These are phyloP conservation scores for Xylaria telfairii DNA, from an alignment of 495 filamentous ascomycete species.

Conservation along the genomic window DNA sequence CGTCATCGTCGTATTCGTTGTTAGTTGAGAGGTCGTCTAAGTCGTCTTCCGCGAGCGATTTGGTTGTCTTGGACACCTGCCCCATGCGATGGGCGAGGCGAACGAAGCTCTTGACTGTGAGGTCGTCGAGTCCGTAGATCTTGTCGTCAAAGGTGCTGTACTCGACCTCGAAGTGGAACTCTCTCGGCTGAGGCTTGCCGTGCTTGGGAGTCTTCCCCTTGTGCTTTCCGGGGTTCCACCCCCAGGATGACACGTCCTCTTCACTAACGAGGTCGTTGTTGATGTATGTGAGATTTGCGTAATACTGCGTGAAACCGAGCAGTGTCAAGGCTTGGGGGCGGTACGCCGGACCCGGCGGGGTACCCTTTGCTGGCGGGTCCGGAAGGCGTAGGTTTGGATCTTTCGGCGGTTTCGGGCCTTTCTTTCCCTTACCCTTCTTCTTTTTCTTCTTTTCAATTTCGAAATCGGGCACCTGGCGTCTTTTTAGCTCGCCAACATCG, in stretches of 20 bases:
- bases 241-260: slow-evolving; percentile 33
- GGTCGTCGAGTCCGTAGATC: slow-evolving; percentile 75
- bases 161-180: slow-evolving; percentile 80
- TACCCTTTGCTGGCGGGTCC: slow-evolving; percentile 69
- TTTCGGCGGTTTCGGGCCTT: slow-evolving; percentile 61
- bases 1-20: slow-evolving; percentile 3
- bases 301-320: slow-evolving; percentile 86
- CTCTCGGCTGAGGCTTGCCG: slow-evolving; percentile 59
- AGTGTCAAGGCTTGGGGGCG: slow-evolving; percentile 80
- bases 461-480: slow-evolving; percentile 29
- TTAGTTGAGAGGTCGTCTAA: slow-evolving; percentile 5
- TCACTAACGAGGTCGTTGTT: slow-evolving; percentile 66
- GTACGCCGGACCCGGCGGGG: slow-evolving; percentile 89
- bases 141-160: slow-evolving; percentile 82
- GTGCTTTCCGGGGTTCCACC: slow-evolving; percentile 62
- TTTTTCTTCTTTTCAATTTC: slow-evolving; percentile 50
- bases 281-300: slow-evolving; percentile 86
- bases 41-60: not conserved
- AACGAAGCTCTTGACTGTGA: slow-evolving; percentile 84
- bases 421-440: slow-evolving; percentile 58
- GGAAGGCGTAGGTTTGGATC: slow-evolving; percentile 70
- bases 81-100: slow-evolving; percentile 81
- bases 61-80: slow-evolving; percentile 43
- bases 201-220: slow-evolving; percentile 58
- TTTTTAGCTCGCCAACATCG: slow-evolving; percentile 31